Conservation (phyloP, 805 yeast genomes). For the Lachancea sp. region DNA sequence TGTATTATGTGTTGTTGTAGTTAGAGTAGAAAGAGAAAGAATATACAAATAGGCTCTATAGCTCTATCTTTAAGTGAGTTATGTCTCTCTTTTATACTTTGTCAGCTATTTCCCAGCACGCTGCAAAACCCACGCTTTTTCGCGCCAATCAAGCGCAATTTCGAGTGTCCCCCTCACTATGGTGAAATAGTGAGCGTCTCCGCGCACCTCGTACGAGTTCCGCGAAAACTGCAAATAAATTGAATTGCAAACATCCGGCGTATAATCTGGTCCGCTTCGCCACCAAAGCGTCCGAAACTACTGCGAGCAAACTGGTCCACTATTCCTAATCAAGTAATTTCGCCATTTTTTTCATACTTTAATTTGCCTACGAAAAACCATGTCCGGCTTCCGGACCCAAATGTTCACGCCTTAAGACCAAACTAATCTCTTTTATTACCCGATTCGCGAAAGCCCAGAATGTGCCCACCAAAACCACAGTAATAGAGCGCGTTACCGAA, state of each 20-base stretch:
- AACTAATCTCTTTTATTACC: too few species aligned
- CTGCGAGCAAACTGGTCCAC: constrained; percentile 4
- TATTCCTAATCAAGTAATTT: neutral
- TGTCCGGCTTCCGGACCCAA: neutral
- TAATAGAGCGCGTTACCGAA: neutral
- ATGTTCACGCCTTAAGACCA: constrained; percentile 3
- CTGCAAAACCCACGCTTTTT: neutral
- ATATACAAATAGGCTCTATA: neutral
- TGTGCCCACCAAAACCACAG: neutral
- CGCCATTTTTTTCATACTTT: neutral
- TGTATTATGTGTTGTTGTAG: constrained; percentile 1
- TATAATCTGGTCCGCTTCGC: neutral
- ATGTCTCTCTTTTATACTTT: neutral
- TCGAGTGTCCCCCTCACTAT: neutral
- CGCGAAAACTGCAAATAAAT: neutral
- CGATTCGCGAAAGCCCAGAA: neutral
- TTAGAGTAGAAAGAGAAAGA: neutral
- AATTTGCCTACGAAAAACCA: too few species aligned
- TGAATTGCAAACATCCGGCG: neutral
- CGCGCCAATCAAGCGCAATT: neutral
- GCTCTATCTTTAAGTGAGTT: too few species aligned
- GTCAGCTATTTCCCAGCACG: neutral
- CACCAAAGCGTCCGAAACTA: neutral
- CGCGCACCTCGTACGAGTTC: too few species aligned
- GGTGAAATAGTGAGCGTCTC: neutral